A percentile compares a stretch with the other conserved stretches of the same genome.
These are phyloP conservation scores for Botrytis medusae DNA, from an alignment of 2,329 filamentous ascomycete species.

Conservation along the genomic window DNA sequence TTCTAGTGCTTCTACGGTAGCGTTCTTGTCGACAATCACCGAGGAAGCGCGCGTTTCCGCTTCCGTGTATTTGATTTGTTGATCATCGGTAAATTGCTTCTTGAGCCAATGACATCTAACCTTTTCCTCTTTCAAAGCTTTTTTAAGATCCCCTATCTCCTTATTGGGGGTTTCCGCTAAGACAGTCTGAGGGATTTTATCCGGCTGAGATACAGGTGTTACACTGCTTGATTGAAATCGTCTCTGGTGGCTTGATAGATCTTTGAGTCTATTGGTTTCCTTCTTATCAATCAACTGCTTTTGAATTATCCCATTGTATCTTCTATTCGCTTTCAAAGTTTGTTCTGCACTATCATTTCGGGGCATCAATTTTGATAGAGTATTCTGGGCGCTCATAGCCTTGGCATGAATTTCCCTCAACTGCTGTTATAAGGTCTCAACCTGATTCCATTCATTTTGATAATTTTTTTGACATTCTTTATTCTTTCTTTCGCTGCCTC, in stretches of 20 bases:
- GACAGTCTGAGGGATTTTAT: neutral
- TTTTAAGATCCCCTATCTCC: neutral
- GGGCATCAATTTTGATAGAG: neutral
- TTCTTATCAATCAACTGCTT: neutral
- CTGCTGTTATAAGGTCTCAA: neutral
- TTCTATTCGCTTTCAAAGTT: neutral
- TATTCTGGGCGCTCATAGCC: neutral
- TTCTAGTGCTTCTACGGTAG: neutral
- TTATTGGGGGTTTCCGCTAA: too few relatives aligned
- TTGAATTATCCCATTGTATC: neutral
- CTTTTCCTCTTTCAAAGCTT: neutral
- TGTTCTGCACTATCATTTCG: neutral
- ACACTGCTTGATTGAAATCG: neutral
- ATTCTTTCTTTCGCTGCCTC: neutral
- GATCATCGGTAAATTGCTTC: neutral
- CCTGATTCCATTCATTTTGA: slow-evolving; percentile 4
- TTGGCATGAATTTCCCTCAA: neutral
- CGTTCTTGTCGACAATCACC: neutral
- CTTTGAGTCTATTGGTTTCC: neutral
- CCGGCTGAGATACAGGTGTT: neutral
- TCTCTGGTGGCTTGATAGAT: neutral
- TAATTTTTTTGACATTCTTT: neutral
- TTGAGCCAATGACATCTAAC: neutral
- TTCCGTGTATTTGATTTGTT: neutral
- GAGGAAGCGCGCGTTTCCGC: neutral